Evolutionary conservation across 2,329 filamentous ascomycete genomes (phyloP).

Genomic region (Kalaharituber pfeilii): DNA sequence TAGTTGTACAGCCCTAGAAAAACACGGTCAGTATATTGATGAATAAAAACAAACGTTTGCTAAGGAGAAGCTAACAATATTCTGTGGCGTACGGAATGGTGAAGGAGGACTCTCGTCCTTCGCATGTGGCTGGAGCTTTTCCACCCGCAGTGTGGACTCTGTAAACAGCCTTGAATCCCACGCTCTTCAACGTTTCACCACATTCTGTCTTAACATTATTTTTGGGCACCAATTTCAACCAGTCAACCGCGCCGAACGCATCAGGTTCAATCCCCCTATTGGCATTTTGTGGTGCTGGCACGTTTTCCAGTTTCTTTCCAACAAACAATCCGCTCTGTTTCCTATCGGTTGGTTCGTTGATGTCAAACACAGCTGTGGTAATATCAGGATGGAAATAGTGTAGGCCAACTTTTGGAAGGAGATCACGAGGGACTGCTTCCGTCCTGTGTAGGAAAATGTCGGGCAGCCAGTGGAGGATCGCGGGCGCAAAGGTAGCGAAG

Average conservation of each 20-base stretch:
- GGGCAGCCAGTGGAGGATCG: constrained; percentile 48
- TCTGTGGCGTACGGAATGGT: constrained; percentile 65
- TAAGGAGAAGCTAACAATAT: constrained; percentile 33
- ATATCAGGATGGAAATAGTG: constrained; percentile 62
- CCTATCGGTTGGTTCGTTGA: not conserved
- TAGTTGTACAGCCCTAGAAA: not conserved
- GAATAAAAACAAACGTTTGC: not conserved
- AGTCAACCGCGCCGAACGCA: constrained; percentile 55
- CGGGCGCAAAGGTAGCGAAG: constrained; percentile 46
- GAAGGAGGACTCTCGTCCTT: constrained; percentile 45
- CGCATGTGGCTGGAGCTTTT: constrained; percentile 53
- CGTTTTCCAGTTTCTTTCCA: constrained; percentile 10
- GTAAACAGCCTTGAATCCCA: constrained; percentile 53
- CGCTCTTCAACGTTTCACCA: constrained; percentile 32
- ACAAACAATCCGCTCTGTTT: constrained; percentile 3
- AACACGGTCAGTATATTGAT: not conserved
- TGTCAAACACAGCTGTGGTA: constrained; percentile 64
- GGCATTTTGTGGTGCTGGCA: constrained; percentile 44
- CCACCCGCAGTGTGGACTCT: constrained; percentile 72
- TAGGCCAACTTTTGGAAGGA: constrained; percentile 43
- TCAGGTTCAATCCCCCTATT: constrained; percentile 38
- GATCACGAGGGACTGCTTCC: constrained; percentile 25
- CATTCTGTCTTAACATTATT: constrained; percentile 31
- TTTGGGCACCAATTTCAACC: constrained; percentile 47
- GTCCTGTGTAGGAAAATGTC: constrained; percentile 45